Evolutionary conservation across 768 basidiomycete genomes (phyloP), one percentile per base, ranked within the genome.

Genomic region (Psilocybe cyanescens): DNA sequence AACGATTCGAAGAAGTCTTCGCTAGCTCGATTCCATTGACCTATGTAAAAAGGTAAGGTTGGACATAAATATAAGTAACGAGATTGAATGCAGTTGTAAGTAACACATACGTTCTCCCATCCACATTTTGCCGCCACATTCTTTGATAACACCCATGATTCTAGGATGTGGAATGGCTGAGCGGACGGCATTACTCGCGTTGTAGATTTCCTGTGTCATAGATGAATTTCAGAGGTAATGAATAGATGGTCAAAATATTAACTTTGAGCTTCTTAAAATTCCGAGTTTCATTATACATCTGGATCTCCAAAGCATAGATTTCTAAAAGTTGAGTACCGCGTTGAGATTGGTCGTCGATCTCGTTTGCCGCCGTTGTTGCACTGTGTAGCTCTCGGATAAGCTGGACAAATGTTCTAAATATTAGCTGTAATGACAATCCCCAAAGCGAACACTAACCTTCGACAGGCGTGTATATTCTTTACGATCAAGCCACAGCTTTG

Each of bases 71-170:
- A 30, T 17, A 8, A 12, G 19, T 24, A 24, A 24, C 24, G 24
- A 28, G 16, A 24, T 46, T 24, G 3, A 9, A 31, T 28, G 39
- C 12, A 7, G 30, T 24, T 29, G n/a, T 24, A 39, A 8, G n/a
- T 45, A 19, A n/a, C 16, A 61, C 66, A 19, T 74, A 91, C 97
- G 92, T 82, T 99, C 97, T 60, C 94, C 95, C 97, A 99, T 99
- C 96, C 97, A 99, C 97, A 99, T 99, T 78, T 99, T 99, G 2
- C 97, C 97, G 14, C 97, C 97, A 67, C 97, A 99, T 75, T 99
- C 97, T 71, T 96, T 94, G 78, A 99, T 99, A 55, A 99, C 94
- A 46, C 97, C 97, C 91, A 98, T 96, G 70, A 99, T 98, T 31
- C 95, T 86, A 8, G 97, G 97, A 78, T 99, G 97, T 14, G 97